A percentile compares a stretch with the other conserved stretches of the same genome.
Evolutionary conservation across 805 yeast species (phyloP).

Genomic region (Myxozyma mucilagina): DNA sequence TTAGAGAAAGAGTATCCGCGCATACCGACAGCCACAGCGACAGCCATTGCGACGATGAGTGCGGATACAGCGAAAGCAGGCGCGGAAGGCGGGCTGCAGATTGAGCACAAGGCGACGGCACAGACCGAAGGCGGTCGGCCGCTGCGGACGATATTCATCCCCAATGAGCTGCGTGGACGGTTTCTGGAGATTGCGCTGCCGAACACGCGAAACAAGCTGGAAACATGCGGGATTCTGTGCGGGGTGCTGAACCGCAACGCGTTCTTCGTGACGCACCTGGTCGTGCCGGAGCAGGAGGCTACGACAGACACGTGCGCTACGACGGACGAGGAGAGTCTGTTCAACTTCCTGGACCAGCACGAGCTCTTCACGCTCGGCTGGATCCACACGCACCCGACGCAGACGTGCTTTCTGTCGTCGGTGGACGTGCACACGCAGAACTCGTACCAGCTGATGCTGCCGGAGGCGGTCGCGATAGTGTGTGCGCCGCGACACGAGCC

Average conservation of each 20-base stretch:
- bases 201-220: conserved; percentile 55
- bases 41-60: background rate
- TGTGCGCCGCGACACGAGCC: conserved; percentile 56
- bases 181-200: conserved; percentile 51
- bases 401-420: conserved; percentile 66
- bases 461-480: conserved; percentile 68
- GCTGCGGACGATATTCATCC: conserved; percentile 54
- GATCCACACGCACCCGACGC: conserved; percentile 77
- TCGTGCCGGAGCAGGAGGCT: conserved; percentile 63
- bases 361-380: conserved; percentile 68
- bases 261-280: conserved; percentile 60
- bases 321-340: conserved; percentile 57
- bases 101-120: conserved; percentile 36
- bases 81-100: background rate
- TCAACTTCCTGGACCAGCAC: conserved; percentile 54
- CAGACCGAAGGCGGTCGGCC: conserved; percentile 59
- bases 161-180: conserved; percentile 45
- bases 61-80: background rate
- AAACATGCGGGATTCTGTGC: conserved; percentile 67
- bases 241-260: conserved; percentile 63
- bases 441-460: conserved; percentile 67
- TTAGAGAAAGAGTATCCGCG: background rate
- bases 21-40: background rate
- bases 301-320: conserved; percentile 65
- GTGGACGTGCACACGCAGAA: conserved; percentile 69